Percentiles rank a stretch among this genome's conserved stretches.
Conservation (phyloP, 345 rosid species). For the Ceriops decandra region DNA sequence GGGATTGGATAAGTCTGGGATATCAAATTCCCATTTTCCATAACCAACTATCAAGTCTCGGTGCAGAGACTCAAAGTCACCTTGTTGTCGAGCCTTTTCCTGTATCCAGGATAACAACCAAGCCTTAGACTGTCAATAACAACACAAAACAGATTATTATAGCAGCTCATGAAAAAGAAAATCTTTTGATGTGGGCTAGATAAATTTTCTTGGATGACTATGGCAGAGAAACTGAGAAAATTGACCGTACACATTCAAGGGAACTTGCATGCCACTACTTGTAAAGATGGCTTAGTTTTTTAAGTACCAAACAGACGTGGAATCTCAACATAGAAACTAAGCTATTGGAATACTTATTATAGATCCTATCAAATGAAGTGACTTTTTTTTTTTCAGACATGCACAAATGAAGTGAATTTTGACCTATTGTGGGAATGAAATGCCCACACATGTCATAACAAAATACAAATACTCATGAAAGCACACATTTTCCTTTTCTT, state of each 20-base stretch:
- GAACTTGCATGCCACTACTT: neutral
- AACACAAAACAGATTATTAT: neutral
- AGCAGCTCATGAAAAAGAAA: too few species aligned
- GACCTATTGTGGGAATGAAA: neutral
- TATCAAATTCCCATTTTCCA: constrained; percentile 79
- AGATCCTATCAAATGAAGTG: too few species aligned
- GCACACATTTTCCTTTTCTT: neutral
- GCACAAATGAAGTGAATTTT: too few species aligned
- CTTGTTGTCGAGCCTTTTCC: constrained; percentile 68
- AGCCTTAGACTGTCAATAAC: neutral
- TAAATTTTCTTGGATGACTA: too few species aligned
- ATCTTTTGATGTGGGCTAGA: too few species aligned
- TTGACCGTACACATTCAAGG: neutral
- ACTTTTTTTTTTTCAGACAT: too few species aligned
- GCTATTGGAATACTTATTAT: too few species aligned
- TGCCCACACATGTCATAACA: constrained; percentile 4
- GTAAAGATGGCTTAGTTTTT: neutral
- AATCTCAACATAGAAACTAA: too few species aligned
- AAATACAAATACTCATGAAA: neutral
- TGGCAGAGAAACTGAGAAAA: too few species aligned
- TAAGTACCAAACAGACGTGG: neutral
- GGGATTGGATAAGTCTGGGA: constrained; percentile 60
- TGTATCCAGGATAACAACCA: constrained; percentile 19
- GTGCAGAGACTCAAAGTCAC: constrained; percentile 54
- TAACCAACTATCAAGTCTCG: constrained; percentile 59